phyloP scores from a whole-genome alignment of 352 stramenopile genomes.

The Pythium graminicola region DNA sequence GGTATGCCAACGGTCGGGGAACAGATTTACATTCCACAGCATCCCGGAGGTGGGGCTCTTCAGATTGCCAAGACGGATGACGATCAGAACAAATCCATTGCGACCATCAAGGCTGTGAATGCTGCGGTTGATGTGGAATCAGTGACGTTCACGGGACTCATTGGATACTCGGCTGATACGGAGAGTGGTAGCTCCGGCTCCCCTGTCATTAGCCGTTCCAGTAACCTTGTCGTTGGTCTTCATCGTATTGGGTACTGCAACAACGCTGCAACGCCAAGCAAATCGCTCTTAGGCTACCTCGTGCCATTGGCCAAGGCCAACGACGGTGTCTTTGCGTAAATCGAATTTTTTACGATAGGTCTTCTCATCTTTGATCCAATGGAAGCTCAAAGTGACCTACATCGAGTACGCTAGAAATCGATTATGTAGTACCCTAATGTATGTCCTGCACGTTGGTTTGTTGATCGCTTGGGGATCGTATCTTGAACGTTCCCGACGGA shows the following conservation, averaged over 20 bases:
- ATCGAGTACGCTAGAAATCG: neutral
- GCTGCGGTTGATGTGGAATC: conserved; percentile 28
- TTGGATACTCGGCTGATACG: conserved; percentile 34
- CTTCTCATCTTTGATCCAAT: neutral
- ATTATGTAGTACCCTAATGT: conserved; percentile 7
- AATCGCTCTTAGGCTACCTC: conserved; percentile 19
- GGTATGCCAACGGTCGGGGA: conserved; percentile 39
- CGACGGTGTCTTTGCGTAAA: conserved; percentile 20
- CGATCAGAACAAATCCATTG: conserved; percentile 28
- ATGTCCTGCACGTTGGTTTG: neutral
- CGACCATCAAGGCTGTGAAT: conserved; percentile 32
- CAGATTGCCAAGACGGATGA: conserved; percentile 51
- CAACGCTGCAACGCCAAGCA: conserved; percentile 30
- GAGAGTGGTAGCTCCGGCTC: conserved; percentile 31
- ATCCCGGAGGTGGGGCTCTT: conserved; percentile 53
- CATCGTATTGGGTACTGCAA: conserved; percentile 39
- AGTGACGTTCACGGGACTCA: conserved; percentile 19
- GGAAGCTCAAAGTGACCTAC: conserved; percentile 1
- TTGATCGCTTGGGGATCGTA: no score
- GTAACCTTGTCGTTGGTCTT: conserved; percentile 29
- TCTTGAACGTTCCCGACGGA: neutral
- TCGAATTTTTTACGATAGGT: neutral
- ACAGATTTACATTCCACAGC: conserved; percentile 67
- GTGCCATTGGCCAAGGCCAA: conserved; percentile 20
- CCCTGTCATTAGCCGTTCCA: conserved; percentile 21